These are phyloP conservation scores for Penicillium griseofulvum DNA, from an alignment of 2,329 filamentous ascomycete genomes.

Conservation along the genomic window DNA sequence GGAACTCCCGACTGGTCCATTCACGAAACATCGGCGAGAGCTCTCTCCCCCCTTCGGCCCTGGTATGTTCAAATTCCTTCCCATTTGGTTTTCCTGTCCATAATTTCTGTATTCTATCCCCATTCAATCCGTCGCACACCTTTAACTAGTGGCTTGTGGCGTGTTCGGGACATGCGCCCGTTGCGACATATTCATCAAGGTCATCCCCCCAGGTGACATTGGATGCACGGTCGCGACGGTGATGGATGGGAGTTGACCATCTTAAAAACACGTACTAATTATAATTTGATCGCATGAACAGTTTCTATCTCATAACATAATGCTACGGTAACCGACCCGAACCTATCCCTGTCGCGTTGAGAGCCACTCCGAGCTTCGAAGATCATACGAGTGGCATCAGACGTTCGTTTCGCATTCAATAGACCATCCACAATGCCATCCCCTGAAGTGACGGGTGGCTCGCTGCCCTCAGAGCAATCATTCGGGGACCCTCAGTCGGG, in stretches of 20 bases:
- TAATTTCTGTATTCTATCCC: background rate
- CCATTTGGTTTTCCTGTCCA: constrained; percentile 1
- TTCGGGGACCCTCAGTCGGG: constrained; percentile 24
- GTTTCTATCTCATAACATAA: constrained; percentile 32
- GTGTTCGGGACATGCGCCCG: constrained; percentile 11
- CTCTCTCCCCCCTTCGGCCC: constrained; percentile 16
- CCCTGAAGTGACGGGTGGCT: constrained; percentile 29
- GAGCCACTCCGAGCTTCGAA: constrained; percentile 21
- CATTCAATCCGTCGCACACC: constrained; percentile 3
- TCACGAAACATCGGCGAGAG: constrained; percentile 6
- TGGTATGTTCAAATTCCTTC: constrained; percentile 18
- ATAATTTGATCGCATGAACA: background rate
- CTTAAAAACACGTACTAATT: constrained; percentile 10
- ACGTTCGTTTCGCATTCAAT: constrained; percentile 9
- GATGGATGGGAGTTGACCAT: background rate
- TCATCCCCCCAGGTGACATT: constrained; percentile 1
- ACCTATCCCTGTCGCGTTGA: constrained; percentile 26
- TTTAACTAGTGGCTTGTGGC: background rate
- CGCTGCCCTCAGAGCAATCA: constrained; percentile 24
- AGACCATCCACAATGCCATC: constrained; percentile 34
- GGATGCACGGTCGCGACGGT: constrained; percentile 14
- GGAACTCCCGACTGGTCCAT: constrained; percentile 7
- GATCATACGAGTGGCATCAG: constrained; percentile 22
- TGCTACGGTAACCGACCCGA: constrained; percentile 29
- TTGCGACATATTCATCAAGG: constrained; percentile 22